phyloP scores from a whole-genome alignment of 331 rosid genomes.

The Quercus lobata region DNA sequence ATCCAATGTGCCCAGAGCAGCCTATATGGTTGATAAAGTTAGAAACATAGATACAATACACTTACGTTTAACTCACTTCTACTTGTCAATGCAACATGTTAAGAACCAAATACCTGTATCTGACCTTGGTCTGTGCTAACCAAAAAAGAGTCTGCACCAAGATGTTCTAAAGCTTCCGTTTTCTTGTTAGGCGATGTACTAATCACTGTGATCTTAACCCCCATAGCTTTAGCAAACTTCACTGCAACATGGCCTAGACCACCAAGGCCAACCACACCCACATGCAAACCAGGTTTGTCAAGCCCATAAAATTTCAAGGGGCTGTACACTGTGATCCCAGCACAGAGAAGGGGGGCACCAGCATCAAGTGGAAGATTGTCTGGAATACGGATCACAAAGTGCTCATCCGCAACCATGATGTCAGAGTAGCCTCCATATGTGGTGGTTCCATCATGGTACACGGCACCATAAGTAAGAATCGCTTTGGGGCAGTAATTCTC shows the following conservation, averaged over 20 bases:
- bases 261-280: conserved; percentile 32
- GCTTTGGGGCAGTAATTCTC: conserved; percentile 16
- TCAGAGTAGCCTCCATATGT: conserved; percentile 24
- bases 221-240: conserved; percentile 31
- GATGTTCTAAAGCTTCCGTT: conserved; percentile 21
- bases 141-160: conserved; percentile 27
- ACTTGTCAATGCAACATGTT: background rate
- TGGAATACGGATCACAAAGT: conserved; percentile 14
- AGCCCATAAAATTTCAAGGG: conserved; percentile 22
- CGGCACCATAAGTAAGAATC: conserved; percentile 1
- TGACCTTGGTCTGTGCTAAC: conserved; percentile 16
- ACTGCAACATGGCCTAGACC: conserved; percentile 36
- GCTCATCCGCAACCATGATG: conserved; percentile 23
- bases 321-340: conserved; percentile 22
- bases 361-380: conserved; percentile 17
- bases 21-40: background rate
- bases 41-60: background rate
- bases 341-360: conserved; percentile 23
- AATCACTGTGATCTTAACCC: conserved; percentile 25
- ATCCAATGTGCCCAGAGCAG: conserved; percentile 19
- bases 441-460: conserved; percentile 18
- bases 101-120: conserved; percentile 14
- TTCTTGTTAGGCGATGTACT: conserved; percentile 28
- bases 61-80: background rate
- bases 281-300: conserved; percentile 3